Base-by-base conservation (phyloP, 768 basidiomycete genomes). In the Leccinellum albellum region DNA sequence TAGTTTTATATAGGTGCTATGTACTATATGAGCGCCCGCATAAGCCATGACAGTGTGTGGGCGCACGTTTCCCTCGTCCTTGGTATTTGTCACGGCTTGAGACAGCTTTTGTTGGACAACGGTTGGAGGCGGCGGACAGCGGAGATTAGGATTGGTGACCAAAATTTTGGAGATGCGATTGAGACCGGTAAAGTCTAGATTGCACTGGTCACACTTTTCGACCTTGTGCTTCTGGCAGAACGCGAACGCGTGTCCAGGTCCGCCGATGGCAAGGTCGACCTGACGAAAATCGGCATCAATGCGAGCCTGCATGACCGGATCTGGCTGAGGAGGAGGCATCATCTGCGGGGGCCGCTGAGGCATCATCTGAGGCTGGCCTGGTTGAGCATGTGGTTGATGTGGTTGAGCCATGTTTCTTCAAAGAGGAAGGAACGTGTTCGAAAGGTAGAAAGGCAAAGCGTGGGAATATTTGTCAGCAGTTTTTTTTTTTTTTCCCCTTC, bases 61-160 rank as follows among this genome's bases (percentile, higher is more conserved):
- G 78, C 91, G 67, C 67, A 93, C 93, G 71, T 99, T 99, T 58
- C 97, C 97, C 60, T 96, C 91, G 49, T 98, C 96, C 69, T 98
- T 98, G 5, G 88, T 86, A 48, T 79, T 76, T 14, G 83, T 87
- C 55, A 98, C 83, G 21, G 84, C 80, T 61, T 87, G 82, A 0
- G 89, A 82, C 20, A 96, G 75, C 60, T 89, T 88, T 65, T 86
- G 85, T 8, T 87, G 85, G 50, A 89, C 76, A 49, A 94, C 79
- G 59, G 85, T 87, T 28, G 85, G 82, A 4, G 94, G 93, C 2
- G 94, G 94, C 9, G 81, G 93, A 65, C 89, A 90, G 50, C 84
- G 80, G 17, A 91, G 74, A 60, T 79, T 82, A 28, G 89, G 87
- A 66, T 93, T 86, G 62, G 78, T 72, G 59, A 81, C 79, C 54